These are phyloP conservation scores for Epichloe brachyelytri DNA, from an alignment of 2,329 filamentous ascomycete genomes.

Conservation along the genomic window DNA sequence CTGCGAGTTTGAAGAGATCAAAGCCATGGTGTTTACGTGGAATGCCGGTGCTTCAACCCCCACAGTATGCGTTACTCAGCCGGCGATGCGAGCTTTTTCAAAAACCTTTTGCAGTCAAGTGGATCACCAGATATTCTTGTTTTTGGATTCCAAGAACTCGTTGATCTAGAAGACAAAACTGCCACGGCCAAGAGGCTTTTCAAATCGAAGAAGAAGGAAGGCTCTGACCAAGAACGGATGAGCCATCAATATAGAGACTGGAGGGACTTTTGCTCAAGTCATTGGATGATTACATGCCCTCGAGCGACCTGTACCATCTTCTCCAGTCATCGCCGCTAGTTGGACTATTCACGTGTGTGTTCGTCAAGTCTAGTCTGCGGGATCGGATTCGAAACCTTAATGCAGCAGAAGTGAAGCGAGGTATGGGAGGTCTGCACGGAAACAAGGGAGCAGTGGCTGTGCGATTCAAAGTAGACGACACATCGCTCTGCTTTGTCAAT, in stretches of 20 bases:
- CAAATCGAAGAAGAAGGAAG: constrained; percentile 77
- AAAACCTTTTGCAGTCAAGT: constrained; percentile 62
- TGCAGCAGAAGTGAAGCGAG: constrained; percentile 80
- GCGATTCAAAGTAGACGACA: constrained; percentile 89
- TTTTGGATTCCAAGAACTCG: constrained; percentile 97
- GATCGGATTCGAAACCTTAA: constrained; percentile 65
- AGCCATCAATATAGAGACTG: constrained; percentile 95
- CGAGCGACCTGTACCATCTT: constrained; percentile 66
- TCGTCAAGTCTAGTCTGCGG: constrained; percentile 71
- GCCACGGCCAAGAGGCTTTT: constrained; percentile 93
- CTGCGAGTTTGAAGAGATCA: constrained; percentile 73
- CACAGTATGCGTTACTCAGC: constrained; percentile 65
- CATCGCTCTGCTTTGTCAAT: constrained; percentile 89
- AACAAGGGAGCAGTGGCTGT: constrained; percentile 92
- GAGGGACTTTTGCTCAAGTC: constrained; percentile 79
- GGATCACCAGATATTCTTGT: constrained; percentile 78
- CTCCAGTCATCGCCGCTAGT: constrained; percentile 80
- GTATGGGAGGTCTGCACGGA: constrained; percentile 87
- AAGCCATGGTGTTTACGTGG: constrained; percentile 79
- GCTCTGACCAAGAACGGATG: constrained; percentile 78
- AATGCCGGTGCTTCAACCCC: constrained; percentile 94
- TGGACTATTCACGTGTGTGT: constrained; percentile 89
- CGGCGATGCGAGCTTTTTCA: constrained; percentile 66
- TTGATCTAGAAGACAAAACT: constrained; percentile 94
- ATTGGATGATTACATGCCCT: constrained; percentile 72